Evolutionary conservation across 2,329 filamentous ascomycete species (phyloP).

Genomic region (Diaporthe batatas): DNA sequence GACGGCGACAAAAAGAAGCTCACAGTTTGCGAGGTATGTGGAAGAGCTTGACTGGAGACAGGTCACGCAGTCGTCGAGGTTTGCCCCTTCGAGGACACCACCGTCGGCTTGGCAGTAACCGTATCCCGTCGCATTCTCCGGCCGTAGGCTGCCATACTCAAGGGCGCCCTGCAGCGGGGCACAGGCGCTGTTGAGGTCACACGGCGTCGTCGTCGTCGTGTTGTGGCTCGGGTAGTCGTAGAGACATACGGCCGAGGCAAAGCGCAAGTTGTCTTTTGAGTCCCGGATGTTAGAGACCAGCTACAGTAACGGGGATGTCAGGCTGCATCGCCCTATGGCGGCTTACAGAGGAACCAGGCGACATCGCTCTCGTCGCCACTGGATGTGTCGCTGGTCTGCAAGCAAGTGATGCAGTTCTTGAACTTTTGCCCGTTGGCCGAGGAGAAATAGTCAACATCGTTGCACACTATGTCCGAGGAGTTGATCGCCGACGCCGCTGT

Average conservation of each 20-base stretch:
- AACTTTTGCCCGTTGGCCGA: slow-evolving; percentile 59
- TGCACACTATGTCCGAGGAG: slow-evolving; percentile 61
- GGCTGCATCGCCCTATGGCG: not conserved
- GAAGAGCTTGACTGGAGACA: slow-evolving; percentile 57
- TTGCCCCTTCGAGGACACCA: slow-evolving; percentile 49
- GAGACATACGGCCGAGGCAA: slow-evolving; percentile 61
- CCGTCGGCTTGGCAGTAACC: slow-evolving; percentile 60
- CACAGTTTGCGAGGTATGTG: slow-evolving; percentile 64
- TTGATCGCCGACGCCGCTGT: slow-evolving; percentile 57
- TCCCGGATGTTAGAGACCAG: slow-evolving; percentile 42
- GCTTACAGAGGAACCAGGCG: slow-evolving; percentile 64
- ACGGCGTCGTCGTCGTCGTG: slow-evolving; percentile 54
- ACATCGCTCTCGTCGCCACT: slow-evolving; percentile 57
- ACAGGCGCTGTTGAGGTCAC: slow-evolving; percentile 58
- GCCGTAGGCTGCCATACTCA: slow-evolving; percentile 51
- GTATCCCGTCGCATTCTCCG: slow-evolving; percentile 54
- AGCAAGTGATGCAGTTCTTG: slow-evolving; percentile 60
- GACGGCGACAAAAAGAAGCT: slow-evolving; percentile 41
- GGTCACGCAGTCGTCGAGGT: slow-evolving; percentile 55
- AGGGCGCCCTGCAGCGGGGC: slow-evolving; percentile 55
- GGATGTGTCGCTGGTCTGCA: slow-evolving; percentile 59
- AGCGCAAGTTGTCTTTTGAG: slow-evolving; percentile 64
- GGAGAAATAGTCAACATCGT: slow-evolving; percentile 56
- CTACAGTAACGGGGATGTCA: not conserved
- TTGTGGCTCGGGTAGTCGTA: slow-evolving; percentile 53